Evolutionary conservation across 1,139 yeast genomes (phyloP), one percentile per base, ranked within the genome.

Genomic region (Kurtzmaniella natalensis): DNA sequence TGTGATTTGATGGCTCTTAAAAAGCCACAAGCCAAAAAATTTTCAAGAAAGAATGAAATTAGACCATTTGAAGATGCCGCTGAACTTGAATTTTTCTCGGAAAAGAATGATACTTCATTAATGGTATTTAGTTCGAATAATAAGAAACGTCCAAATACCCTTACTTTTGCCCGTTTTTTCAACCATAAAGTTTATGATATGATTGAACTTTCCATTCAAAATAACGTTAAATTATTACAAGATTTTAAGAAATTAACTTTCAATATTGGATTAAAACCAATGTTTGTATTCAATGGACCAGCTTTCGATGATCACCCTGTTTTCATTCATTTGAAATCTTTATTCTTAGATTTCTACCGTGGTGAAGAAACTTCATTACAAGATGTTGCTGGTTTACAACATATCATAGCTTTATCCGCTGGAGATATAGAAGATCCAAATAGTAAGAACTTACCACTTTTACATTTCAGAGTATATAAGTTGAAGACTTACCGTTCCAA

Each of bases 341-440:
- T 89, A 46, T 89, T 92, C 51, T 53, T 94, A 48, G 99, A 92
- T 59, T 84, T 94, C 57, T 92, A 82, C 72, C 73, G 94, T 44
- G 97, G 97, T 23, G 87, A 84, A 47, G 80, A 75, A 39, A 79
- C 94, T 18, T 81, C 79, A 40, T 70, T 86, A 50, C 89, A 87
- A 52, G 98, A 94, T 58, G 95, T 89, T 36, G 94, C 96, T 4
- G 96, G 97, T 33, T 70, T 92, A 47, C 97, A 92, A 61, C 86
- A 85, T 55, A 81, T 92, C 35, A 87, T 92, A 47, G 77, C 95
- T 2, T 62, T 92, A 40, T 81, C 95, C 19, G 80, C 86, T 3
- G 85, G 80, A 24, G 81, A 79, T 43, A 81, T 84, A 41, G 94
- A 84, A 43, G 88, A 85, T 47, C 81, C 78, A 40, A 61, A 61